phyloP scores from a whole-genome alignment of 2,329 filamentous ascomycete genomes.

The Alternaria atra region DNA sequence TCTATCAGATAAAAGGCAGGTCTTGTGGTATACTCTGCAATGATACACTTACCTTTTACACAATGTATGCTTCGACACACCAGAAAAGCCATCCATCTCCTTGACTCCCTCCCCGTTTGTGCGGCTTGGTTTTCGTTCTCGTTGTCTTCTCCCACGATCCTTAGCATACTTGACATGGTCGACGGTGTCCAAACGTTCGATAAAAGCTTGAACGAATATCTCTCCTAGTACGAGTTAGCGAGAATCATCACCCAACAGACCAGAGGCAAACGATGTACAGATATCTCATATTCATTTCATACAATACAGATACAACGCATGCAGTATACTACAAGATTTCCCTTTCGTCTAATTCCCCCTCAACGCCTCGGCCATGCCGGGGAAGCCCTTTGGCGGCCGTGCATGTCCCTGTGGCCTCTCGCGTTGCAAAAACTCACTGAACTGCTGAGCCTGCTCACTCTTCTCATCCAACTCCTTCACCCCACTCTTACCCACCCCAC shows the following conservation, averaged over 20 bases:
- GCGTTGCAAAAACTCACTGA: conserved; percentile 23
- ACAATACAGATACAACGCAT: conserved; percentile 12
- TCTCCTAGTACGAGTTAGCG: background rate
- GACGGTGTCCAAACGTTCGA: background rate
- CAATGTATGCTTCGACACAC: too few species aligned
- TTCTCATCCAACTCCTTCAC: conserved; percentile 32
- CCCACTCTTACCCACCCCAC: conserved; percentile 20
- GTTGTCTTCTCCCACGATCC: too few species aligned
- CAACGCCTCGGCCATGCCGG: conserved; percentile 15
- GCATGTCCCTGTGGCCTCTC: conserved; percentile 7
- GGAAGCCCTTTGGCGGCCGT: conserved; percentile 3
- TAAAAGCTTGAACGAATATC: background rate
- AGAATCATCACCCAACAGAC: background rate
- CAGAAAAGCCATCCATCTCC: too few species aligned
- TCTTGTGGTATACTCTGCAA: too few species aligned
- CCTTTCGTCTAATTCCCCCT: conserved; percentile 3
- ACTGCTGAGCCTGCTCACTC: conserved; percentile 26
- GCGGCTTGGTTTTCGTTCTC: too few species aligned
- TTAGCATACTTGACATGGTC: too few species aligned
- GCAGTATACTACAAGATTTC: background rate
- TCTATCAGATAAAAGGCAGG: background rate
- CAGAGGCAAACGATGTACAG: background rate
- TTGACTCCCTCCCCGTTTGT: too few species aligned
- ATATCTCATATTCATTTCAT: conserved; percentile 1
- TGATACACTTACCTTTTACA: too few species aligned